phyloP scores from a whole-genome alignment of 2,329 filamentous ascomycete genomes.

The Talaromyces funiculosus region DNA sequence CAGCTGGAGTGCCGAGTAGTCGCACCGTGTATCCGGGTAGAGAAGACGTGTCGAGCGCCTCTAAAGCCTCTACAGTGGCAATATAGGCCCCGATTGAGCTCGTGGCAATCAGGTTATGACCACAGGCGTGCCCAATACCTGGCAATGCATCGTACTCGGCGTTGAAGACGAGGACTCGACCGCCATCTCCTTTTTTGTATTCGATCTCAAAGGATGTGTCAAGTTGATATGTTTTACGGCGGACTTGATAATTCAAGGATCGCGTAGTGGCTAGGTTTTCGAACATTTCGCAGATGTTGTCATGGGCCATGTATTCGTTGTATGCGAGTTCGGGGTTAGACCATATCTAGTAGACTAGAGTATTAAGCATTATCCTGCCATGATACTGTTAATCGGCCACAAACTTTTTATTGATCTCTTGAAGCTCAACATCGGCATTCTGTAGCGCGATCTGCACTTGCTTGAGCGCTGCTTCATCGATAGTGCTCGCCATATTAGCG shows the following conservation, averaged over 20 bases:
- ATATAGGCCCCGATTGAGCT: conserved; percentile 18
- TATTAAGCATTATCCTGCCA: background rate
- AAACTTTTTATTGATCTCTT: conserved; percentile 11
- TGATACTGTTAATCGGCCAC: background rate
- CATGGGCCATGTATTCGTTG: conserved; percentile 18
- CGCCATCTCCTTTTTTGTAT: conserved; percentile 16
- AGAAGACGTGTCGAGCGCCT: background rate
- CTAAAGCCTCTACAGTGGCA: conserved; percentile 10
- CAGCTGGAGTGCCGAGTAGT: conserved; percentile 26
- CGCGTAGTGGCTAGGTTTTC: conserved; percentile 22
- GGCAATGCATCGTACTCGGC: conserved; percentile 23
- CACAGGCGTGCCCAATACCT: conserved; percentile 21
- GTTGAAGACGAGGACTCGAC: conserved; percentile 17
- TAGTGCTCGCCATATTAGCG: background rate
- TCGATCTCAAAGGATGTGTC: conserved; percentile 15
- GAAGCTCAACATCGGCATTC: conserved; percentile 2
- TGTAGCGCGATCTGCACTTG: conserved; percentile 6
- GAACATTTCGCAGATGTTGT: conserved; percentile 17
- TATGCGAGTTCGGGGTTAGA: conserved; percentile 19
- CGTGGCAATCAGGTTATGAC: conserved; percentile 17
- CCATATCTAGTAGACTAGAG: conserved; percentile 13
- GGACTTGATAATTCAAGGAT: conserved; percentile 6
- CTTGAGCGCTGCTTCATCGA: background rate
- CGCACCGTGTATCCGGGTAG: conserved; percentile 23
- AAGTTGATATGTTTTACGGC: conserved; percentile 16